phyloP scores from a whole-genome alignment of 352 stramenopile species.

The Aphanomyces astaci region DNA sequence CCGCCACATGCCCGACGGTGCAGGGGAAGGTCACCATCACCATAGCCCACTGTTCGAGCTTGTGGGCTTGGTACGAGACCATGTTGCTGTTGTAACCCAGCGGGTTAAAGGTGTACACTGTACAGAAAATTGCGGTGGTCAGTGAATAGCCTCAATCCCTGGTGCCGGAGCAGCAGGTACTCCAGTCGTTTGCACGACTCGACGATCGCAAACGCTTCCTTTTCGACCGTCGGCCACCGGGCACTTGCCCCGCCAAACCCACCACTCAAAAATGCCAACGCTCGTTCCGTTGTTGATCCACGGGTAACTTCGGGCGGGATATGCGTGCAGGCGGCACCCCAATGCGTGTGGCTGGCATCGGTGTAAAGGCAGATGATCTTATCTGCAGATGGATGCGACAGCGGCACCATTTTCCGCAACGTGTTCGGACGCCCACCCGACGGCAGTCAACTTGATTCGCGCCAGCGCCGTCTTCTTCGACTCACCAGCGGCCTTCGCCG shows the following conservation, averaged over 20 bases:
- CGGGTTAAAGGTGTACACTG: constrained; percentile 29
- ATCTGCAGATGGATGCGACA: constrained; percentile 23
- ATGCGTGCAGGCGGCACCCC: constrained; percentile 1
- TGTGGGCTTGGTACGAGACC: constrained; percentile 14
- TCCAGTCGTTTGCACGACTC: constrained; percentile 9
- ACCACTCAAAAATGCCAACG: constrained; percentile 16
- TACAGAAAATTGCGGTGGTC: constrained; percentile 27
- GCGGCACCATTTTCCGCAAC: constrained; percentile 24
- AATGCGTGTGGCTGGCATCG: constrained; percentile 12
- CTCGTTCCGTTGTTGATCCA: constrained; percentile 7
- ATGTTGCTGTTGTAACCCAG: constrained; percentile 6
- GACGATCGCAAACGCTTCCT: constrained; percentile 24
- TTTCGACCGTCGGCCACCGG: constrained; percentile 19
- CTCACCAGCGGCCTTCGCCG: background rate
- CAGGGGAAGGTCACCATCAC: constrained; percentile 16
- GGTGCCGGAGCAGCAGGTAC: constrained; percentile 10
- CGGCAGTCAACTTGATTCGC: constrained; percentile 5
- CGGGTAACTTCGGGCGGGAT: constrained; percentile 12
- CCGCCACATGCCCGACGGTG: constrained; percentile 18
- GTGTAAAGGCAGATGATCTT: constrained; percentile 14
- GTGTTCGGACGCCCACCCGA: constrained; percentile 17
- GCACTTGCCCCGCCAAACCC: background rate
- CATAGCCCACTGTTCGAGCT: constrained; percentile 16
- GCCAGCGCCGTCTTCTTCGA: constrained; percentile 26
- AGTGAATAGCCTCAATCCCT: constrained; percentile 18